Evolutionary conservation across 202 grass and related monocot genomes (phyloP).

Genomic region (Setaria italica): DNA sequence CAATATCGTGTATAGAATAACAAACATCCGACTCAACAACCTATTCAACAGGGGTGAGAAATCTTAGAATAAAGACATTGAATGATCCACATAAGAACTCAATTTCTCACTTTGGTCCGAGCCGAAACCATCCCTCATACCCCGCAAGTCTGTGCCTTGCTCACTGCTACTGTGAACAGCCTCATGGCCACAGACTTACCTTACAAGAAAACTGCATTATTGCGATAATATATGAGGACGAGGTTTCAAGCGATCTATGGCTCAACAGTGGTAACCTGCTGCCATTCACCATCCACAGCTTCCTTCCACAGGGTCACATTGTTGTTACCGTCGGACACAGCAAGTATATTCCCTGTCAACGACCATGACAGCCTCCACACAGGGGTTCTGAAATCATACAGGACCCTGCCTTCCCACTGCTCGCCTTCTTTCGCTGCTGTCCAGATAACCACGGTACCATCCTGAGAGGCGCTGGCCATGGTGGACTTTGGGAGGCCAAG

Average conservation of each 20-base stretch:
- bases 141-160: not conserved
- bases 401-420: conserved; percentile 74
- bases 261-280: conserved; percentile 80
- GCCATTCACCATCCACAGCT: conserved; percentile 78
- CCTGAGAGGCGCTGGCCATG: conserved; percentile 84
- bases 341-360: conserved; percentile 75
- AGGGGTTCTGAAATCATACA: conserved; percentile 78
- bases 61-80: not conserved
- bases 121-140: not conserved
- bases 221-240: not conserved
- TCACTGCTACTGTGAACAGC: not conserved
- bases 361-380: conserved; percentile 89
- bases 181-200: not conserved
- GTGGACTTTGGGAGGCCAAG: conserved; percentile 83
- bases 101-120: conserved; percentile 4
- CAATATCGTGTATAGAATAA: not conserved
- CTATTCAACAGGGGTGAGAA: not conserved
- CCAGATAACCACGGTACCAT: conserved; percentile 84
- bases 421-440: conserved; percentile 75
- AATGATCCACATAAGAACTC: not conserved
- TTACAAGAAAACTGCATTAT: conserved; percentile 20
- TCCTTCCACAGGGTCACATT: conserved; percentile 87
- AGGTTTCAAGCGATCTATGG: conserved; percentile 40
- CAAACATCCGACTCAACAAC: not conserved
- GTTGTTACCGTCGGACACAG: conserved; percentile 76